Conservation (phyloP, 352 stramenopile genomes). For the Thalassiosira hispida region DNA sequence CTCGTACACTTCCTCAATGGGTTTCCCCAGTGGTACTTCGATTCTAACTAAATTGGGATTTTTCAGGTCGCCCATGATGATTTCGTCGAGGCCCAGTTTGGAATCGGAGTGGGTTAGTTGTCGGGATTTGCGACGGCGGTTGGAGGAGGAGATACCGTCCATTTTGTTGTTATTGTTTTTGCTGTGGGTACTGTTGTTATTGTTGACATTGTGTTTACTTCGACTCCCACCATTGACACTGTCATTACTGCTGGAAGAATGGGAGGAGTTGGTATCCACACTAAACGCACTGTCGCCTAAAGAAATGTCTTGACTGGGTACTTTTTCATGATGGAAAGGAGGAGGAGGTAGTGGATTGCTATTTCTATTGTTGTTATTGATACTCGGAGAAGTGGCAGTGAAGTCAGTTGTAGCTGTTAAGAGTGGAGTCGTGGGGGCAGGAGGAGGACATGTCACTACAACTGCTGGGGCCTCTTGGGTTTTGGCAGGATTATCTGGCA, state of each 20-base stretch:
- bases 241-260: background rate
- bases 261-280: background rate
- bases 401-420: too few species aligned
- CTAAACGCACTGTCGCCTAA: background rate
- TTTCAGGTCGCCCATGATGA: slow-evolving; percentile 38
- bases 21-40: slow-evolving; percentile 79
- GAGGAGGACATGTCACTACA: too few species aligned
- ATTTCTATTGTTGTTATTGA: too few species aligned
- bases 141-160: slow-evolving; percentile 1
- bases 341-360: too few species aligned
- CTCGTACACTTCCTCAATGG: slow-evolving; percentile 83
- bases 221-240: background rate
- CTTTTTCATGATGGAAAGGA: too few species aligned
- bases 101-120: slow-evolving; percentile 40
- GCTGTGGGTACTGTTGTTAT: background rate
- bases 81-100: slow-evolving; percentile 48
- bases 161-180: background rate
- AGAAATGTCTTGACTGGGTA: background rate
- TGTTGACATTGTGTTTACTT: background rate
- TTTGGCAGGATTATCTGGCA: too few species aligned
- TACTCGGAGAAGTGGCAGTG: too few species aligned
- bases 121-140: slow-evolving; percentile 11
- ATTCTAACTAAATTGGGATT: slow-evolving; percentile 59
- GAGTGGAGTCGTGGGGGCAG: too few species aligned
- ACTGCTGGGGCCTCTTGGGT: too few species aligned